Conservation (phyloP, 78 protist species). For the Tieghemostelium lacteum region DNA sequence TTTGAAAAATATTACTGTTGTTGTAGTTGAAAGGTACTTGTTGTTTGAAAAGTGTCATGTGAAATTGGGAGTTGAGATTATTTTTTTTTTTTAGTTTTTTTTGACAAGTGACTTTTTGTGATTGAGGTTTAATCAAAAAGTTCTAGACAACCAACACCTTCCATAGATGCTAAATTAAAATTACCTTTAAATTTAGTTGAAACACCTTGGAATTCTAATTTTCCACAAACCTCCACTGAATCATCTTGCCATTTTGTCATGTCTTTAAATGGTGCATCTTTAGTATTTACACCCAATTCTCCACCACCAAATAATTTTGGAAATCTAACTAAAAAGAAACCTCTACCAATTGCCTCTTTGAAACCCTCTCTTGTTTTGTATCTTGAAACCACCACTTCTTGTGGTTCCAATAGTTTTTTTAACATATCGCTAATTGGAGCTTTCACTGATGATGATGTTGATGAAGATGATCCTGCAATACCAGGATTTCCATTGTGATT, state of each 20-base stretch:
- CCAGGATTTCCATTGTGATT: background rate
- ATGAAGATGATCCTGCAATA: too few relatives aligned
- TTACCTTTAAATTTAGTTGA: constrained; percentile 45
- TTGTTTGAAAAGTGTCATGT: too few relatives aligned
- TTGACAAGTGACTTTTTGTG: background rate
- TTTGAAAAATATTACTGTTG: too few relatives aligned
- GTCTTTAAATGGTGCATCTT: constrained; percentile 48
- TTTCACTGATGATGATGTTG: too few relatives aligned
- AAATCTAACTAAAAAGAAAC: constrained; percentile 67
- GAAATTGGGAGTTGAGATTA: background rate
- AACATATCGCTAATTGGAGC: constrained; percentile 39
- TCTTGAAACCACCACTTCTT: constrained; percentile 61
- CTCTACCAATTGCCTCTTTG: constrained; percentile 52
- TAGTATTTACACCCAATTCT: constrained; percentile 46
- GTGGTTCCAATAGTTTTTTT: constrained; percentile 64
- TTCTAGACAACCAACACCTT: constrained; percentile 59
- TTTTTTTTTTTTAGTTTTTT: background rate
- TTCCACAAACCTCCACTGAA: constrained; percentile 39
- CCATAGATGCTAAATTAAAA: constrained; percentile 17
- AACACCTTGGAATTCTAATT: constrained; percentile 51
- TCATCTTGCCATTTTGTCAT: constrained; percentile 5
- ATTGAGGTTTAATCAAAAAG: background rate
- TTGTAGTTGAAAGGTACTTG: too few relatives aligned
- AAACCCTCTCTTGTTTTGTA: constrained; percentile 31
- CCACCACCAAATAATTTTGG: constrained; percentile 68